Conservation (phyloP, 2,329 filamentous ascomycete genomes). For the Tolypocladium guangdongense region DNA sequence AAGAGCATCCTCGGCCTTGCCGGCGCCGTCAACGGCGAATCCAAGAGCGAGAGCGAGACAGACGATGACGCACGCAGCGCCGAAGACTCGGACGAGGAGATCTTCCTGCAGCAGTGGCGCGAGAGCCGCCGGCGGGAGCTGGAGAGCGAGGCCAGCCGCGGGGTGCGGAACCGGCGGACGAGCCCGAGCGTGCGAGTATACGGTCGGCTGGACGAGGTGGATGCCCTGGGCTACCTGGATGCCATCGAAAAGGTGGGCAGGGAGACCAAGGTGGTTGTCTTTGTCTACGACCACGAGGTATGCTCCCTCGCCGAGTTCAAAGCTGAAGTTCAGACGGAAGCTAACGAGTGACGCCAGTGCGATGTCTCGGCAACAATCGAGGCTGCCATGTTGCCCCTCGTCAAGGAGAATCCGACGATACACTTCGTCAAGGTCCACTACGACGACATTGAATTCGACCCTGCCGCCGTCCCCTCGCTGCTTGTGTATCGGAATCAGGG, state of each 20-base stretch:
- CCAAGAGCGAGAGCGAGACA: conserved; percentile 33
- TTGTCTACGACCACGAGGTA: conserved; percentile 84
- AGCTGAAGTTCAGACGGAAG: neutral
- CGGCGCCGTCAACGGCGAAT: conserved; percentile 10
- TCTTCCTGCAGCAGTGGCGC: conserved; percentile 78
- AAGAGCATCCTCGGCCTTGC: conserved; percentile 43
- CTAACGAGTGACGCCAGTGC: conserved; percentile 43
- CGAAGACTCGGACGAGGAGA: conserved; percentile 60
- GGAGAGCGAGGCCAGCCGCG: conserved; percentile 44
- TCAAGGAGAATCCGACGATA: conserved; percentile 56
- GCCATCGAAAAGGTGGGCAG: conserved; percentile 81
- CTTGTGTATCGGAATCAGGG: conserved; percentile 80
- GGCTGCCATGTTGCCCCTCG: conserved; percentile 63
- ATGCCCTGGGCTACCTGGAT: conserved; percentile 88
- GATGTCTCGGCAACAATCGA: conserved; percentile 71
- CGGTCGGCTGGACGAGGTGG: conserved; percentile 71
- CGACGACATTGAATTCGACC: conserved; percentile 88
- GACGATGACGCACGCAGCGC: conserved; percentile 31
- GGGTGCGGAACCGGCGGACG: conserved; percentile 53
- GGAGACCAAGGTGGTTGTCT: conserved; percentile 81
- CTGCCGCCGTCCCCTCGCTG: conserved; percentile 75
- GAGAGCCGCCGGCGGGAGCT: conserved; percentile 70
- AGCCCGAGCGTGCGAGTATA: conserved; percentile 71
- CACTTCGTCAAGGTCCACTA: conserved; percentile 89
- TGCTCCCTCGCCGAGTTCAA: conserved; percentile 17